A percentile compares a stretch with the other conserved stretches of the same genome.
Conservation (phyloP, 306 rosid species). For the Acmispon strigosus region DNA sequence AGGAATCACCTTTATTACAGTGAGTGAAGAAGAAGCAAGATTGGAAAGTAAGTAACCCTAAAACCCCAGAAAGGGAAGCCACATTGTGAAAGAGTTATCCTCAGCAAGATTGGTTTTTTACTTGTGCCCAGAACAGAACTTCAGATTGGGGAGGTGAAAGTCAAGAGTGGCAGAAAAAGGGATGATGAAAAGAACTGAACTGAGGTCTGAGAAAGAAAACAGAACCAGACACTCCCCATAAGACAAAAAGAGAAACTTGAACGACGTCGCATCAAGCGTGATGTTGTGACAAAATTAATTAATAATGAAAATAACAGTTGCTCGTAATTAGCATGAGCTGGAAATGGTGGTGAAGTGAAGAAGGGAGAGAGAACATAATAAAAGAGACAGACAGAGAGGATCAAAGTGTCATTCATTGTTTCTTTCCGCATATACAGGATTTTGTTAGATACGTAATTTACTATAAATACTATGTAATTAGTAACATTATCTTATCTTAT, state of each 20-base stretch:
- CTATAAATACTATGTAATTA: too few relatives aligned
- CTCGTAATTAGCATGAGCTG: background rate
- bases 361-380: background rate
- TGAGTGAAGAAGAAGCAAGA: background rate
- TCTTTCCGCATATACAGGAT: background rate
- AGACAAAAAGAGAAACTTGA: background rate
- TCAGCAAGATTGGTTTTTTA: background rate
- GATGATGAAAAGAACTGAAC: background rate
- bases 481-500: too few relatives aligned
- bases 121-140: background rate
- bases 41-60: conserved; percentile 8
- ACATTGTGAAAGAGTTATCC: background rate
- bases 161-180: background rate
- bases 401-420: conserved; percentile 10
- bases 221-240: background rate
- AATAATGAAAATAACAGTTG: too few relatives aligned
- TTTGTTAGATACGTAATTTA: background rate
- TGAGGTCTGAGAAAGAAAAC: too few relatives aligned
- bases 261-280: background rate
- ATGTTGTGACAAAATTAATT: background rate
- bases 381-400: background rate
- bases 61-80: background rate
- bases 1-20: background rate
- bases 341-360: too few relatives aligned
- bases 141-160: background rate